Conservation (phyloP, 2,329 filamentous ascomycete genomes). For the Leptographium galeiforme region DNA sequence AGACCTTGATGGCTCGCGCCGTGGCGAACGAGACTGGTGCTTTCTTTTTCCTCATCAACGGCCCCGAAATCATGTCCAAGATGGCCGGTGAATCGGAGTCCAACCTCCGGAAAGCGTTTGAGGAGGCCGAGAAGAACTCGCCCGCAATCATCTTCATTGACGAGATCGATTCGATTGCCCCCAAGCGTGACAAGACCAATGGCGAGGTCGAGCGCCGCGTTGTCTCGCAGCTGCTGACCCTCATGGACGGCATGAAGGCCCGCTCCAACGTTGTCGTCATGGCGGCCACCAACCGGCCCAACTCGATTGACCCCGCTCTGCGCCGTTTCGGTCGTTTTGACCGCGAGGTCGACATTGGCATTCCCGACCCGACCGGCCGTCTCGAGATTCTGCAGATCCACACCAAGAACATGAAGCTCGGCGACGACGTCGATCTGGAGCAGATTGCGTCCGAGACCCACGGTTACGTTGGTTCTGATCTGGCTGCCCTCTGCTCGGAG, state of each 20-base stretch:
- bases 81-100: constrained; percentile 99
- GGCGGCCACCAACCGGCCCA: constrained; percentile 96
- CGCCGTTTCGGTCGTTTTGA: constrained; percentile 98
- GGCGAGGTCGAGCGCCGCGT: constrained; percentile 98
- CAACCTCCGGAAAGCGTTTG: constrained; percentile 96
- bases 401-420: constrained; percentile 99
- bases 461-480: constrained; percentile 96
- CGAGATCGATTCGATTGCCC: constrained; percentile 97
- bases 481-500: constrained; percentile 96
- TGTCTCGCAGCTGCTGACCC: constrained; percentile 84
- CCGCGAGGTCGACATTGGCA: constrained; percentile 96
- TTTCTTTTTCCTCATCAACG: constrained; percentile 99
- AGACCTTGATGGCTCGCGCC: constrained; percentile 96
- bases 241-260: constrained; percentile 99
- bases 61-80: constrained; percentile 99
- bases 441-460: constrained; percentile 95
- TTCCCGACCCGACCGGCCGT: constrained; percentile 93
- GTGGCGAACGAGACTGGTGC: constrained; percentile 98
- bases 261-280: constrained; percentile 97
- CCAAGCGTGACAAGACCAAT: constrained; percentile 99
- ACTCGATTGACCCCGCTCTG: constrained; percentile 95
- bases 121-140: constrained; percentile 98
- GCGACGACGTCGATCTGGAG: constrained; percentile 90
- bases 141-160: constrained; percentile 99
- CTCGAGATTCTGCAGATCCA: constrained; percentile 98